Percentiles rank a stretch among this genome's conserved stretches.
Conservation (phyloP, 495 filamentous ascomycete species). For the Patellaria atrata region DNA sequence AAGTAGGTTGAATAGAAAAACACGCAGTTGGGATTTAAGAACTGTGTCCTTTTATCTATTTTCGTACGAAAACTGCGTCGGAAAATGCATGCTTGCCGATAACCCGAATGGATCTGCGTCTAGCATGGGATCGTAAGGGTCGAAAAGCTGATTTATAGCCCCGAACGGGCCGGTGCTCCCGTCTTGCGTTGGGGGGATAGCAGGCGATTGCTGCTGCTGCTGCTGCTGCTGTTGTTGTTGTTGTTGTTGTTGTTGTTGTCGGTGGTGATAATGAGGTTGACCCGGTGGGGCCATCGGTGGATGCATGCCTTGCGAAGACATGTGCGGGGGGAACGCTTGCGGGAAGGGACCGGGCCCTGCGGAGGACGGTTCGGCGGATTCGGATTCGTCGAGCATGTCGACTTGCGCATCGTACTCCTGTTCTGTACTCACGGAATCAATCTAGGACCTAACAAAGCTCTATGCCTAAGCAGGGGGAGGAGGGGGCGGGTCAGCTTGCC, state of each 20-base stretch:
- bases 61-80: slow-evolving; percentile 76
- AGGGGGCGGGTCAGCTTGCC: slow-evolving; percentile 67
- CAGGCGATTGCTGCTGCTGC: slow-evolving; percentile 22
- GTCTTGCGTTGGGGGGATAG: slow-evolving; percentile 26
- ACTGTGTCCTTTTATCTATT: slow-evolving; percentile 17
- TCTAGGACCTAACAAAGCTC: slow-evolving; percentile 72
- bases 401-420: slow-evolving; percentile 97
- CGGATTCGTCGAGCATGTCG: slow-evolving; percentile 79
- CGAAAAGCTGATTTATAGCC: slow-evolving; percentile 53
- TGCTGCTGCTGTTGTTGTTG: slow-evolving; percentile 11
- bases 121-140: slow-evolving; percentile 66
- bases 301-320: slow-evolving; percentile 31
- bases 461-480: slow-evolving; percentile 38
- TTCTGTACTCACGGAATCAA: slow-evolving; percentile 71
- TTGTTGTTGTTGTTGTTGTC: slow-evolving; percentile 1
- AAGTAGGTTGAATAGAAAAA: too few relatives aligned
- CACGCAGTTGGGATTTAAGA: too few relatives aligned
- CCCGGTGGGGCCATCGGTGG: slow-evolving; percentile 18
- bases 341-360: slow-evolving; percentile 55
- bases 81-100: slow-evolving; percentile 87
- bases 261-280: neutral
- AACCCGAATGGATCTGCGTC: slow-evolving; percentile 86
- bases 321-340: slow-evolving; percentile 36
- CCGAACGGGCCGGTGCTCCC: slow-evolving; percentile 28
- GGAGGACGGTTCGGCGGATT: slow-evolving; percentile 34